Evolutionary conservation across 2,329 filamentous ascomycete species (phyloP), one percentile per base, ranked within the genome.

Genomic region (Magnaporthiopsis rhizophila): DNA sequence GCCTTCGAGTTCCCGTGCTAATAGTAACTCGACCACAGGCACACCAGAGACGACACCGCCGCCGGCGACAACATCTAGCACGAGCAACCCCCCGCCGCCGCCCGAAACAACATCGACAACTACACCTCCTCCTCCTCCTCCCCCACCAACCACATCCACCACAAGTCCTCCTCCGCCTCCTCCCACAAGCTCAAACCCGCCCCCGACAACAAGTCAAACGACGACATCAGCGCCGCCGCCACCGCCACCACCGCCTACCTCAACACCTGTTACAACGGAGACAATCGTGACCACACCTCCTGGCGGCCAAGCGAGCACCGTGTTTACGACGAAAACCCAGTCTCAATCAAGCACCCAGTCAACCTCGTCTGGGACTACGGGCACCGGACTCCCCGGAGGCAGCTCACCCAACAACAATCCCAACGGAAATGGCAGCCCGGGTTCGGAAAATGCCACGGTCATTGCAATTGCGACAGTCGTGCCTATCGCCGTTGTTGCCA

Each of bases 381-480:
- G 67, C 12, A 38, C 2, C 34, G 61, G 6, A 32, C 62, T 32
- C 11, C 63, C 15, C 64, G 57, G 18, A 45, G 74, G 8, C 30
- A 30, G 4, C 65, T 73, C 7, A 69, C 72, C 65, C 64, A 70
- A 66, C 69, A 71, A 71, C 61, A 67, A 64, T 64, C 69, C 73
- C 15, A 70, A 71, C 0, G 70, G 73, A 8, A 67, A 70, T 53
- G 65, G 69, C 12, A 70, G 73, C n/a, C 73, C 77, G 7, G 83
- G 85, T 2, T 77, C 93, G 9, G 79, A 74, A 68, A 82, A 83
- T 61, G 81, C 83, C 45, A 89, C 89, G 61, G 93, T 86, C 69
- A 97, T 96, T 67, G 94, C 95, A 9, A 88, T 98, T 62, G 94
- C 93, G 3, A 95, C 99, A 0, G 92, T 97, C 7, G 90, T 98